Evolutionary conservation across 148 eudicot genomes (phyloP).

Genomic region (Rhododendron ovatum): DNA sequence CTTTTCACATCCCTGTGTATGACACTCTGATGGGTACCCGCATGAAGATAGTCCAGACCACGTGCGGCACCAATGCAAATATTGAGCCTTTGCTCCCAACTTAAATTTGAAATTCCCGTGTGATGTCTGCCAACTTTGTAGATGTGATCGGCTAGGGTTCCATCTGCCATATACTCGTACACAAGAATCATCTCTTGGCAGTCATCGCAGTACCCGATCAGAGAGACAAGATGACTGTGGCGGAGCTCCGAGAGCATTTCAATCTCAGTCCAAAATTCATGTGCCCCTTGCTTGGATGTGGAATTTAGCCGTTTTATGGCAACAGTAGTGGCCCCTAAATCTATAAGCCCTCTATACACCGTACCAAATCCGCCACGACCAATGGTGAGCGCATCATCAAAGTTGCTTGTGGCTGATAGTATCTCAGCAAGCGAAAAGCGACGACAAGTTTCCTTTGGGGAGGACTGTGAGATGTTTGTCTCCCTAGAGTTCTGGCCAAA

Average conservation of each 20-base stretch:
- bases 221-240: slow-evolving; percentile 22
- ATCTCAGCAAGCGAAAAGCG: slow-evolving; percentile 13
- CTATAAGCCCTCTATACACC: slow-evolving; percentile 11
- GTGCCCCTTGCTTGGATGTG: slow-evolving; percentile 13
- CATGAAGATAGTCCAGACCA: slow-evolving; percentile 11
- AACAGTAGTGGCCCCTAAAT: background rate
- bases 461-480: background rate
- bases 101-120: background rate
- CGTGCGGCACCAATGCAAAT: slow-evolving; percentile 26
- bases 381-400: slow-evolving; percentile 1
- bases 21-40: background rate
- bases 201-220: slow-evolving; percentile 37
- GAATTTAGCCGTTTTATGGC: slow-evolving; percentile 13
- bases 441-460: background rate
- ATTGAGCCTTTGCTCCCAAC: slow-evolving; percentile 23
- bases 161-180: slow-evolving; percentile 33
- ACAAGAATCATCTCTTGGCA: slow-evolving; percentile 32
- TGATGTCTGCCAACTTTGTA: background rate
- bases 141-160: slow-evolving; percentile 32
- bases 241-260: slow-evolving; percentile 10
- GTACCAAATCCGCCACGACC: slow-evolving; percentile 18
- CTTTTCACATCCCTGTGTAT: slow-evolving; percentile 31
- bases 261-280: slow-evolving; percentile 18
- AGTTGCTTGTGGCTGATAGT: slow-evolving; percentile 9
- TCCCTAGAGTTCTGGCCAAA: background rate